Evolutionary conservation across 2,329 filamentous ascomycete species (phyloP), one percentile per base, ranked within the genome.

Genomic region (Curvularia spicifera): DNA sequence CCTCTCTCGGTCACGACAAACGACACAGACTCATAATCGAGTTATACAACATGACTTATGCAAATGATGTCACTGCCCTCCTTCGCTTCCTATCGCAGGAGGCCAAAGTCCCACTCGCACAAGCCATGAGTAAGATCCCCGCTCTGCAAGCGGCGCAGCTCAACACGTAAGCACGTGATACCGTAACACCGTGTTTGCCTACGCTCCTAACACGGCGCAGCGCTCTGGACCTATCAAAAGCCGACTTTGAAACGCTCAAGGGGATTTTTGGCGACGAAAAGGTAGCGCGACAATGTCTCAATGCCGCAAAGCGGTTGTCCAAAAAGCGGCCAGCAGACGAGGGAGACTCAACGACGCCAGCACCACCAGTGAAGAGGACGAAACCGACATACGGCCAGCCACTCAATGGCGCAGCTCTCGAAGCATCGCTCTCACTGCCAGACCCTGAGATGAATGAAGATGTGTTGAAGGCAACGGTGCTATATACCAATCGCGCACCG

Each of bases 401-500:
- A 8, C 65, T 69, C 18, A 71, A 71, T 37, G 83, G 87, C 0
- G 82, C 83, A 13, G 84, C 89, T 49, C 78, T 89, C 1, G 90
- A 93, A 72, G 79, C 78, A 6, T 86, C 87, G 0, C 79, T 92
- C 5, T 79, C 78, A 7, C 77, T 93, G 1, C 87, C 89, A 0
- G 66, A 69, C 1, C 74, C 86, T 2, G 79, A 79, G 7, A 78
- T 78, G 28, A 82, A 87, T 46, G 87, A 90, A 66, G 82, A 85
- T 1, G 77, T 82, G 7, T 85, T 96, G 4, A 79, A 81, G 13
- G 75, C 78, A 1, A 85, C 85, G 0, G 79, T 81, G 0, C 66
- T 96, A 1, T 79, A 88, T 60, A 95, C 91, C 0, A 96, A 96
- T 69, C 83, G 93, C 39, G 92, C 93, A 2, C 92, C 93, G 1